Evolutionary conservation across 2,329 filamentous ascomycete genomes (phyloP).

Genomic region (Ceratocystis lukuohia): DNA sequence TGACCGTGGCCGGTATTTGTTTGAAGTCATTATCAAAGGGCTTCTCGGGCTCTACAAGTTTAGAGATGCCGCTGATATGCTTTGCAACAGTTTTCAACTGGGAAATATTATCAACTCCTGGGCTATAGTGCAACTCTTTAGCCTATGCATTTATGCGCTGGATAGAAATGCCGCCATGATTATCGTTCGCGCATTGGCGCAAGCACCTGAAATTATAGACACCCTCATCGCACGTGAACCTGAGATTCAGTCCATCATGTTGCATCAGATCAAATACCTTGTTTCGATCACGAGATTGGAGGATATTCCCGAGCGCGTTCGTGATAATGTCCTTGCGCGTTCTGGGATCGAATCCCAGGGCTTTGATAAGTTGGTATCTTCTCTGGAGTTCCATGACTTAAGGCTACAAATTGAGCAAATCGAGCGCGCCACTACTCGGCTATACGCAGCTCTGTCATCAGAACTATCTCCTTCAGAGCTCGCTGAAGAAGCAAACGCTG

Average conservation of each 20-base stretch:
- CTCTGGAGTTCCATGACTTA: constrained; percentile 6
- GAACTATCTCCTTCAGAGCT: constrained; percentile 1
- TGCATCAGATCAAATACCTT: constrained; percentile 20
- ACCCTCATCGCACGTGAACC: constrained; percentile 12
- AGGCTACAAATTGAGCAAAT: constrained; percentile 15
- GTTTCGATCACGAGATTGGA: constrained; percentile 15
- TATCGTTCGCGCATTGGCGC: constrained; percentile 15
- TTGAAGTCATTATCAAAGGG: constrained; percentile 35
- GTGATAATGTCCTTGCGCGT: not conserved
- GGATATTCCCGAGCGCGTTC: constrained; percentile 1
- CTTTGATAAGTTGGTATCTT: constrained; percentile 9
- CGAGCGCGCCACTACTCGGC: not conserved
- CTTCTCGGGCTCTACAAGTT: constrained; percentile 36
- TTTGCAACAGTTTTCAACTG: constrained; percentile 30
- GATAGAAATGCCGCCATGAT: constrained; percentile 24
- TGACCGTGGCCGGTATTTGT: constrained; percentile 23
- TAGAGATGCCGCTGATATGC: constrained; percentile 32
- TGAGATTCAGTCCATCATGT: constrained; percentile 14
- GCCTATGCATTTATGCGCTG: constrained; percentile 31
- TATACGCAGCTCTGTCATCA: not conserved
- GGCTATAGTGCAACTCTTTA: constrained; percentile 29
- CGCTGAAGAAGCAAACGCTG: constrained; percentile 8
- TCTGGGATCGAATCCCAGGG: constrained; percentile 7
- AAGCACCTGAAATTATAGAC: constrained; percentile 10
- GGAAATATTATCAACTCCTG: constrained; percentile 26